Evolutionary conservation across 106 monocot species (phyloP).

Genomic region (Apostasia shenzhenica): DNA sequence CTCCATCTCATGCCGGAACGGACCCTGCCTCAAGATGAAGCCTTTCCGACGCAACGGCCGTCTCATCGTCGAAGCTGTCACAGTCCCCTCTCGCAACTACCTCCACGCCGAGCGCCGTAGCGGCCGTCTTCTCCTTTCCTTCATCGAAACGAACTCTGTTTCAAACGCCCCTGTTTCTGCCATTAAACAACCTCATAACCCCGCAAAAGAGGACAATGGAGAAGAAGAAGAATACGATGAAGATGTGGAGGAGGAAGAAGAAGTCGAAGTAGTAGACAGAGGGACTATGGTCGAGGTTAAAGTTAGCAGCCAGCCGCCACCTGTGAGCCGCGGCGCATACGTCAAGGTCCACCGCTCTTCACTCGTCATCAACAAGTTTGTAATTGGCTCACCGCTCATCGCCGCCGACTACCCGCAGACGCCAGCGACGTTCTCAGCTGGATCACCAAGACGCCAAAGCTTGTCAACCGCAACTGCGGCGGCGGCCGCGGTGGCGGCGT

Average conservation of each 20-base stretch:
- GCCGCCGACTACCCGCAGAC: not conserved
- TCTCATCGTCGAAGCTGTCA: conserved; percentile 84
- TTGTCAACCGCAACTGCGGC: conserved; percentile 27
- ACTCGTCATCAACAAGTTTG: conserved; percentile 93
- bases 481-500: conserved; percentile 45
- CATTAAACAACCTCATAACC: conserved; percentile 1
- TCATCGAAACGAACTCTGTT: conserved; percentile 49
- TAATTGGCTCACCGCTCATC: conserved; percentile 17
- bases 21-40: conserved; percentile 72
- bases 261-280: conserved; percentile 85
- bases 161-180: not conserved
- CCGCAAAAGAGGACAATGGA: conserved; percentile 1
- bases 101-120: conserved; percentile 68
- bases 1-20: conserved; percentile 68
- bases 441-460: not conserved
- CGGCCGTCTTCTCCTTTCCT: conserved; percentile 82
- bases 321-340: conserved; percentile 16
- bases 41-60: conserved; percentile 67
- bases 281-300: conserved; percentile 86
- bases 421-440: not conserved
- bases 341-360: conserved; percentile 63
- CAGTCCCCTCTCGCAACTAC: conserved; percentile 69
- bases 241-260: conserved; percentile 60
- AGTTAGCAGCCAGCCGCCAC: conserved; percentile 63
- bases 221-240: conserved; percentile 16